These are phyloP conservation scores for Cercophora samala DNA, from an alignment of 495 filamentous ascomycete genomes.

Conservation along the genomic window DNA sequence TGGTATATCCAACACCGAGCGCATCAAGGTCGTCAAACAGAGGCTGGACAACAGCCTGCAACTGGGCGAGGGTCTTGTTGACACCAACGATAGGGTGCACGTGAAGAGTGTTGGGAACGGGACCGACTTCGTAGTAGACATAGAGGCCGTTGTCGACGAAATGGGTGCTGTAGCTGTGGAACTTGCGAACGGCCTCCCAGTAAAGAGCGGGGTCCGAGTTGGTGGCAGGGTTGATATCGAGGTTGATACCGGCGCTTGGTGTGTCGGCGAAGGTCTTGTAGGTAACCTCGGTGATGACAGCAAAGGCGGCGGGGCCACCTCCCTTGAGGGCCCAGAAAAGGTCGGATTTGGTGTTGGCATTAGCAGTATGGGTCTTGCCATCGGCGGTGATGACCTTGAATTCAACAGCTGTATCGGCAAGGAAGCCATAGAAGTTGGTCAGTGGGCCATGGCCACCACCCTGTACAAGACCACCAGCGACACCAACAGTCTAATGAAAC, in stretches of 20 bases:
- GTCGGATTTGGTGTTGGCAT: constrained; percentile 49
- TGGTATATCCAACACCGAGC: constrained; percentile 36
- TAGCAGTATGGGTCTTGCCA: constrained; percentile 52
- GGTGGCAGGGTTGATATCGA: constrained; percentile 40
- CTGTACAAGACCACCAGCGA: constrained; percentile 53
- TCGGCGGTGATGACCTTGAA: constrained; percentile 58
- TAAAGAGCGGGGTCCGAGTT: constrained; percentile 38
- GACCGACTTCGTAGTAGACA: constrained; percentile 46
- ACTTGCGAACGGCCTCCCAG: constrained; percentile 44
- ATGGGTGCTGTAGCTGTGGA: constrained; percentile 44
- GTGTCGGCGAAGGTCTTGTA: constrained; percentile 48
- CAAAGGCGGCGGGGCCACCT: constrained; percentile 57
- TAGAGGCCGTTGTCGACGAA: constrained; percentile 45
- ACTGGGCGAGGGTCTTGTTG: constrained; percentile 39
- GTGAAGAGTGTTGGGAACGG: constrained; percentile 30
- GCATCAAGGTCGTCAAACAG: constrained; percentile 44
- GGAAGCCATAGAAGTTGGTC: constrained; percentile 50
- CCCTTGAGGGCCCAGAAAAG: constrained; percentile 65
- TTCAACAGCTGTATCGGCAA: constrained; percentile 53
- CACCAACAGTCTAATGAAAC: constrained; percentile 48
- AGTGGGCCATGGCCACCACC: constrained; percentile 58
- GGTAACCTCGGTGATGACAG: constrained; percentile 52
- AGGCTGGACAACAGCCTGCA: constrained; percentile 42
- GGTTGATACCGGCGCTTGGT: constrained; percentile 36
- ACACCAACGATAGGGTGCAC: constrained; percentile 46